A percentile compares a stretch with the other conserved stretches of the same genome.
phyloP scores from a whole-genome alignment of 345 rosid species.

The Populus deltoides region DNA sequence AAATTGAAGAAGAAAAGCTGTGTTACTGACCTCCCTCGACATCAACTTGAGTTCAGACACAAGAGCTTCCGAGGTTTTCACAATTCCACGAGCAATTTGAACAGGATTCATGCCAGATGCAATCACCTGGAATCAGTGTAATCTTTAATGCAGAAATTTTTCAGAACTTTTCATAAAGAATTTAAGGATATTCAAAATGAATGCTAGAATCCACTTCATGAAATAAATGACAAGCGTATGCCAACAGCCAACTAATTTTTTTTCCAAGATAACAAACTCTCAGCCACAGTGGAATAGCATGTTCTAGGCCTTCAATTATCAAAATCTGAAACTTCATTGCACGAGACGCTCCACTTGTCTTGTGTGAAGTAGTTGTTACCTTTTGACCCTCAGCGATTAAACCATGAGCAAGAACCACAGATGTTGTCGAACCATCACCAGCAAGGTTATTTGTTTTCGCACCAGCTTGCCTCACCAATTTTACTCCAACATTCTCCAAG shows the following conservation, averaged over 20 bases:
- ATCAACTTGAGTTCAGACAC: slow-evolving; percentile 78
- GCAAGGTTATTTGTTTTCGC: slow-evolving; percentile 92
- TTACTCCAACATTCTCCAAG: slow-evolving; percentile 91
- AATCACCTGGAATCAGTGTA: slow-evolving; percentile 52
- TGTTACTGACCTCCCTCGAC: slow-evolving; percentile 67
- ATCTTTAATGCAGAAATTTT: slow-evolving; percentile 8
- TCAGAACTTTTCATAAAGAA: neutral
- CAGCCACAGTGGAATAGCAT: neutral
- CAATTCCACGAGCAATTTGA: slow-evolving; percentile 81
- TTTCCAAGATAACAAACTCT: neutral
- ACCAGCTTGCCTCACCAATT: slow-evolving; percentile 95
- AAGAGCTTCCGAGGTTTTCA: slow-evolving; percentile 68
- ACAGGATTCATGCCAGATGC: slow-evolving; percentile 83
- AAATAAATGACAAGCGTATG: neutral
- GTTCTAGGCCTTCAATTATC: neutral
- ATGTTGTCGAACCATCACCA: slow-evolving; percentile 94
- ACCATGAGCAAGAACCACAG: slow-evolving; percentile 88
- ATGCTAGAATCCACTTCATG: neutral
- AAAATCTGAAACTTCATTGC: neutral
- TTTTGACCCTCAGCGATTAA: slow-evolving; percentile 80
- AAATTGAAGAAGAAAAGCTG: neutral
- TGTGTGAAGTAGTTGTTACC: slow-evolving; percentile 34
- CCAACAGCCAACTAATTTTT: neutral
- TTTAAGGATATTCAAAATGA: neutral
- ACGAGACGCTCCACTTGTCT: neutral